A percentile compares a stretch with the other conserved stretches of the same genome.
Conservation (phyloP, 2,329 filamentous ascomycete species). For the Monilinia aucupariae region DNA sequence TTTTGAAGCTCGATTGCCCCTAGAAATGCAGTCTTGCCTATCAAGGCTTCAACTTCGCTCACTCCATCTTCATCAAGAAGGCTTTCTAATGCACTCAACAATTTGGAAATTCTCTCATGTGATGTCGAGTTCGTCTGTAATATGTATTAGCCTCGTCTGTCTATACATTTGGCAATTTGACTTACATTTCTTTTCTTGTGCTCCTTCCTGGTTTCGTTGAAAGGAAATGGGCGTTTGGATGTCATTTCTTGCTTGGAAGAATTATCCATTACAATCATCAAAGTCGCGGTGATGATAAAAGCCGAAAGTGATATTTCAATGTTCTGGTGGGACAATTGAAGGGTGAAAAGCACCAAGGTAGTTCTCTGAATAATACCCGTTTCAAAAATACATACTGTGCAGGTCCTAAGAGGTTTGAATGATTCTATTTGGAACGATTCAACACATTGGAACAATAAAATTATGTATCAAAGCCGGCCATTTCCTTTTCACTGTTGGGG, state of each 20-base stretch:
- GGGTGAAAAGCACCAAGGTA: too few relatives aligned
- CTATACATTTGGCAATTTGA: neutral
- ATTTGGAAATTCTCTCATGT: conserved; percentile 24
- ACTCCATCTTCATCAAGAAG: conserved; percentile 23
- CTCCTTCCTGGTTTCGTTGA: neutral
- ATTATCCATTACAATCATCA: neutral
- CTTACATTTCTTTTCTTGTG: conserved; percentile 7
- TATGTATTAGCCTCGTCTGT: neutral
- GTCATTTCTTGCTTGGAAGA: neutral
- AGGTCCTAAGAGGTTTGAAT: too few relatives aligned
- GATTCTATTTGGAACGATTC: too few relatives aligned
- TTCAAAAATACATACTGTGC: too few relatives aligned
- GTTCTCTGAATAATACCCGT: too few relatives aligned
- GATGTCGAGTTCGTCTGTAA: conserved; percentile 8
- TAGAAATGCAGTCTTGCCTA: conserved; percentile 24
- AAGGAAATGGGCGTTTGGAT: conserved; percentile 10
- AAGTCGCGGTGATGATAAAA: neutral
- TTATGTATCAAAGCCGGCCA: too few relatives aligned
- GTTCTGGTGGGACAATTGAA: neutral
- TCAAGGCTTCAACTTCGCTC: conserved; percentile 18
- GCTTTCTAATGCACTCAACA: conserved; percentile 29
- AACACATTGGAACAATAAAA: too few relatives aligned
- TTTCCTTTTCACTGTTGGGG: too few relatives aligned
- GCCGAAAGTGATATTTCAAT: neutral
- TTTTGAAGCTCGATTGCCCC: conserved; percentile 25